phyloP scores from a whole-genome alignment of 192 early-diverging fungal species.

The Geranomyces variabilis region DNA sequence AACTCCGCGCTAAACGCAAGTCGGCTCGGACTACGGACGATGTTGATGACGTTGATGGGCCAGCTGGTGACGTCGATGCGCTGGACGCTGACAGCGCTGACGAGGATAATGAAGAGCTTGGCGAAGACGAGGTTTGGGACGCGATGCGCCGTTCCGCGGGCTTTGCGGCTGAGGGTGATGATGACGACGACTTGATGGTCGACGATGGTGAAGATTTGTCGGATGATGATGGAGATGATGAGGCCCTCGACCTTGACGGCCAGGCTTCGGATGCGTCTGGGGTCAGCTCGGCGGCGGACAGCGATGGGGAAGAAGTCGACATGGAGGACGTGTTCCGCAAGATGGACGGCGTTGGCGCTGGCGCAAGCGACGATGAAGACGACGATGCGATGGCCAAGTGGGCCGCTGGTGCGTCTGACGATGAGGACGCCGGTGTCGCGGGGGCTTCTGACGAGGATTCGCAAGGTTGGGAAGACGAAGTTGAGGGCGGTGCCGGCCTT shows the following conservation, averaged over 20 bases:
- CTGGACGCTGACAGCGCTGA: constrained; percentile 36
- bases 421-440: constrained; percentile 12
- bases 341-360: constrained; percentile 32
- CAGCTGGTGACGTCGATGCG: constrained; percentile 30
- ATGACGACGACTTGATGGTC: constrained; percentile 41
- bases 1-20: constrained; percentile 48
- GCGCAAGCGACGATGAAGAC: constrained; percentile 15
- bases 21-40: constrained; percentile 14
- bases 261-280: constrained; percentile 43
- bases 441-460: constrained; percentile 14
- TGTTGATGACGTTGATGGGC: constrained; percentile 34
- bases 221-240: constrained; percentile 21
- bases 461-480: constrained; percentile 35
- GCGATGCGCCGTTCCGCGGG: constrained; percentile 74
- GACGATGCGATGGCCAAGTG: constrained; percentile 36
- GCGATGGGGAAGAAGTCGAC: constrained; percentile 48
- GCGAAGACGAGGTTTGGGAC: constrained; percentile 87
- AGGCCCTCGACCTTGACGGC: constrained; percentile 56
- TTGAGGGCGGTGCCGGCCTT: constrained; percentile 16
- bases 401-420: constrained; percentile 24
- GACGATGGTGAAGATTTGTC: constrained; percentile 53
- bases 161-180: constrained; percentile 45
- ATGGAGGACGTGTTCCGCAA: constrained; percentile 33
- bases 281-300: constrained; percentile 36
- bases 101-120: constrained; percentile 58